These are phyloP conservation scores for Larix kaempferi DNA, from an alignment of 75 land plant species.

Conservation along the genomic window DNA sequence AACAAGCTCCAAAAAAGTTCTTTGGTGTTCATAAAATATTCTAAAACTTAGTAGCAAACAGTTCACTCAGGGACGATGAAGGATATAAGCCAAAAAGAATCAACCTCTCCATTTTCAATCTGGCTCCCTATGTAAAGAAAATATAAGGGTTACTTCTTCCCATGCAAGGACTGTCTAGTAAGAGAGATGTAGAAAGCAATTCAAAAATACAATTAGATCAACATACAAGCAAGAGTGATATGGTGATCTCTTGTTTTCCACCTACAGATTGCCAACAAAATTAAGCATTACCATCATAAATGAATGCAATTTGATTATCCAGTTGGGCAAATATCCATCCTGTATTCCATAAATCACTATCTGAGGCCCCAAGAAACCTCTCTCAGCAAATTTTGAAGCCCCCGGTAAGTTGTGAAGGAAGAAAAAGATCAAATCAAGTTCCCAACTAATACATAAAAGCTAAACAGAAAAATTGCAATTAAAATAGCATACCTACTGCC, in stretches of 20 bases:
- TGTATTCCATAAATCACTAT: slow-evolving; percentile 63
- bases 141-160: not conserved
- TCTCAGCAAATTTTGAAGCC: slow-evolving; percentile 43
- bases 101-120: not conserved
- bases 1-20: not conserved
- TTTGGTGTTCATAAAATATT: not conserved
- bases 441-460: not conserved
- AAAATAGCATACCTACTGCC: slow-evolving; percentile 65
- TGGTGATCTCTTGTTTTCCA: not conserved
- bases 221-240: not conserved
- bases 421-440: slow-evolving; percentile 8
- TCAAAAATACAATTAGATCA: not conserved
- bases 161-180: not conserved
- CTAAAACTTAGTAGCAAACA: not conserved
- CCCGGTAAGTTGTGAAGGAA: slow-evolving; percentile 46
- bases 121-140: not conserved
- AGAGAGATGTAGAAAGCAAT: not conserved
- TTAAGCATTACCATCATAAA: slow-evolving; percentile 55
- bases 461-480: slow-evolving; percentile 6
- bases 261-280: not conserved
- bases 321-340: slow-evolving; percentile 78
- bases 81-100: not conserved
- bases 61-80: not conserved
- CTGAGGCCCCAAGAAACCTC: slow-evolving; percentile 40
- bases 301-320: slow-evolving; percentile 47